A percentile compares a stretch with the other conserved stretches of the same genome.
Conservation (phyloP, 2,329 filamentous ascomycete genomes). For the Exophiala viscosa region DNA sequence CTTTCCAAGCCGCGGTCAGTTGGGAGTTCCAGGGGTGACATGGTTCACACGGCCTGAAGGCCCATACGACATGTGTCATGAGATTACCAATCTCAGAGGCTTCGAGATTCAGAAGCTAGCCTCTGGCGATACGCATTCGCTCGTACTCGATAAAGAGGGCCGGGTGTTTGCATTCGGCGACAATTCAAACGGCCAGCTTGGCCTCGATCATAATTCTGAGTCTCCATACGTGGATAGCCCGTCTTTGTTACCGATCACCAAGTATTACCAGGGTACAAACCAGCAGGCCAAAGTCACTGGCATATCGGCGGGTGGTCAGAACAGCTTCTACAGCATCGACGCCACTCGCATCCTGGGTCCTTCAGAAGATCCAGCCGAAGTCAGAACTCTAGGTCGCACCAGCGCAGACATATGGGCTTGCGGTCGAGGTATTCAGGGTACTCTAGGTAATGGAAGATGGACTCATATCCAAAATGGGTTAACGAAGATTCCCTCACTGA, state of each 20-base stretch:
- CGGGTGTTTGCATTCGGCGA: constrained; percentile 85
- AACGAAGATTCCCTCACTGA: constrained; percentile 76
- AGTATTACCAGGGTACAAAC: constrained; percentile 66
- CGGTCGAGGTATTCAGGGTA: constrained; percentile 79
- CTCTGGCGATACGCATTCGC: constrained; percentile 79
- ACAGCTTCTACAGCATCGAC: constrained; percentile 84
- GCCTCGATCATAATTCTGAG: constrained; percentile 66
- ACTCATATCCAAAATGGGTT: constrained; percentile 77
- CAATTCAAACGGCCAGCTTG: constrained; percentile 85
- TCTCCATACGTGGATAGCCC: constrained; percentile 65
- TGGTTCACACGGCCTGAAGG: constrained; percentile 75
- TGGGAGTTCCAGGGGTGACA: constrained; percentile 77
- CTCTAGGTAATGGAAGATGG: constrained; percentile 82
- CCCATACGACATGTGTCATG: constrained; percentile 76
- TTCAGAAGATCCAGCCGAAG: constrained; percentile 39
- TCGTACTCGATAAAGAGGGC: constrained; percentile 71
- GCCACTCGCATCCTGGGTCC: constrained; percentile 57
- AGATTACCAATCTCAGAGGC: constrained; percentile 67
- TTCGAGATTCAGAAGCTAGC: constrained; percentile 72
- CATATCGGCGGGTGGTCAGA: constrained; percentile 80
- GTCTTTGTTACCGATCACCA: constrained; percentile 64
- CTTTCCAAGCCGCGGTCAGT: constrained; percentile 78
- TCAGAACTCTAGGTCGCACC: constrained; percentile 51
- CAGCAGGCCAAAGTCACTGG: constrained; percentile 65
- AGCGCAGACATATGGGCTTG: constrained; percentile 81